Evolutionary conservation across 2,329 filamentous ascomycete species (phyloP).

Genomic region (Exophiala oligosperma): DNA sequence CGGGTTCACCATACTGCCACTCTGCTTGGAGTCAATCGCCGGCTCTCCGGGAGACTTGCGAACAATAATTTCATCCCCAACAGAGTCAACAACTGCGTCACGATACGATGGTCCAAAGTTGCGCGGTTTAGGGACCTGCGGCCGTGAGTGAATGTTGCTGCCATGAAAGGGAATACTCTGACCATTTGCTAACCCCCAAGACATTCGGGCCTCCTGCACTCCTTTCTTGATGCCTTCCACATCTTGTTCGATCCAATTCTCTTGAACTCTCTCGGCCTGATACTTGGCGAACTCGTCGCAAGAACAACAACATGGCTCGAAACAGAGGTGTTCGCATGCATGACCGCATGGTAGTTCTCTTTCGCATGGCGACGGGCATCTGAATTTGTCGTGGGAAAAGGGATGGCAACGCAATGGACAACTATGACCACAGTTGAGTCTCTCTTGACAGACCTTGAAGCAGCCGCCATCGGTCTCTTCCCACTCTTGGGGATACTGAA

Average conservation of each 20-base stretch:
- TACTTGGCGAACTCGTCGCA: conserved; percentile 18
- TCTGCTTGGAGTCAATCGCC: background rate
- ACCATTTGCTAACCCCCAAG: conserved; percentile 10
- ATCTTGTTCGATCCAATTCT: background rate
- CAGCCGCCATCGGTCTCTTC: conserved; percentile 55
- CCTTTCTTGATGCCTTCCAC: background rate
- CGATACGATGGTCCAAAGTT: background rate
- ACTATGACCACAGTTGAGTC: conserved; percentile 52
- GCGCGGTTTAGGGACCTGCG: conserved; percentile 3
- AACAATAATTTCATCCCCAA: background rate
- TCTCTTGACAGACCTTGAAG: conserved; percentile 45
- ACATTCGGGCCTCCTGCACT: background rate
- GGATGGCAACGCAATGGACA: conserved; percentile 56
- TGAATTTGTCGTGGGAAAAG: conserved; percentile 33
- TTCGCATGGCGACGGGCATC: conserved; percentile 37
- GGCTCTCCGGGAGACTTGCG: background rate
- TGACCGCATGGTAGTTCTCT: conserved; percentile 26
- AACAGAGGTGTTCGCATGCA: conserved; percentile 20
- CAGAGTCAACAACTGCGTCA: background rate
- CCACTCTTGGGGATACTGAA: conserved; percentile 50
- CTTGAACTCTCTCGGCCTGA: background rate
- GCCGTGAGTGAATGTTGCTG: conserved; percentile 22
- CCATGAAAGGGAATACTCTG: conserved; percentile 10
- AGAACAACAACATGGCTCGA: conserved; percentile 20
- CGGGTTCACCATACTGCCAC: background rate